Base-by-base conservation (phyloP, 202 grass and related monocot species). In the Elaeis oleifera region DNA sequence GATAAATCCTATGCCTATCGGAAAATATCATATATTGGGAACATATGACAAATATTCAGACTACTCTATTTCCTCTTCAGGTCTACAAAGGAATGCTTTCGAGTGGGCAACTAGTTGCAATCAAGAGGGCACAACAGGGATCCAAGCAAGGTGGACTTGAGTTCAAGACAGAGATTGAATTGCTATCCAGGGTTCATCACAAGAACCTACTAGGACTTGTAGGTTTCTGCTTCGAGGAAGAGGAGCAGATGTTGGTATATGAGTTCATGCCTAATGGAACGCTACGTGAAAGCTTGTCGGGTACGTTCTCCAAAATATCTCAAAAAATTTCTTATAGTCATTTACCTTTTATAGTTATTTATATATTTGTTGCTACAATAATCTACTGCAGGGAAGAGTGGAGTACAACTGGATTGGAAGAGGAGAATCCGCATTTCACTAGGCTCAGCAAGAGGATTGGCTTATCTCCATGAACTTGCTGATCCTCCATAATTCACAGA, bases 111-210 rank as follows among this genome's bases (percentile, higher is more conserved):
- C 26, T 76, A 56, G 63, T 94, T 77, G 94, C 94, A 80, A 89
- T 94, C 64, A 99, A 99, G 86, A 75, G 88, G 67, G 88, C 85
- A 56, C 88, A 82, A 62, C 88, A 87, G 24, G 85, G 85, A 9
- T 90, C 95, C 2, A 82, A 76, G 83, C 95, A 99, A 84, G 95
- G 95, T 51, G 85, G 78, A 27, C 80, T 76, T 51, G 95, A 99
- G 74, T 99, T 99, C 76, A 94, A 94, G 75, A 99, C 85, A 0
- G 94, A 99, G 83, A 99, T 99, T 54, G 95, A 99, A 75, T 73
- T 99, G 82, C 88, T 99, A 59, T 99, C 95, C 18, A 85, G 95
- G 53, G 95, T 99, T 61, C 95, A 99, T 82, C 95, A 99, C 85
- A 99, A 99, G 73, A 99, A 99, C 79, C 79, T 99, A 50, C 84